Evolutionary conservation across 192 early-diverging fungal genomes (phyloP), one percentile per base, ranked within the genome.

Genomic region (Diversispora epigaea): DNA sequence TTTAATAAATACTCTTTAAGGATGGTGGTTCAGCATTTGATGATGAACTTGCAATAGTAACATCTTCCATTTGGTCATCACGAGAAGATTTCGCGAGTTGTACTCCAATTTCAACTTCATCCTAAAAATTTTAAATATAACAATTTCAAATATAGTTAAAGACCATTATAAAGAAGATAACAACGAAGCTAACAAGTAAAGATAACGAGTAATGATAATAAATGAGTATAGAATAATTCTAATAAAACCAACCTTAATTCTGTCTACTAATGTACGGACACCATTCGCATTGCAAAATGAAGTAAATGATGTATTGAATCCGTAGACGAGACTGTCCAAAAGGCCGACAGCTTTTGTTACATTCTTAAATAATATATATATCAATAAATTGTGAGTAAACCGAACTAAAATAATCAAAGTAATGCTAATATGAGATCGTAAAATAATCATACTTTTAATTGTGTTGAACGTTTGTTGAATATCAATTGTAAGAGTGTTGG

Each of bases 281-380:
- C 97, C 96, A 78, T 91, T 90, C 8, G 92, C 91, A 55, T 87
- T 88, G 76, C 90, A 90, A 73, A 99, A 97, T 4, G 91, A 83
- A 3, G 88, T 81, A 76, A 96, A 94, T 11, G 93, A 89, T n/a
- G 82, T 80, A 43, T 84, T 81, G 57, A 93, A 91, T 12, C 91
- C 87, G 71, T 92, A 95, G 0, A 95, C 87, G 22, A 96, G 86
- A 45, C 85, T 89, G 77, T 97, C 95, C 76, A 99, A 78, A 17
- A 96, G 69, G n/a, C 87, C 84, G 55, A 94, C 88, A 19, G 88
- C 86, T 66, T 91, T 95, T 6, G 88, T 87, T 4, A 88, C 78
- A 73, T 87, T 89, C 83, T 90, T 80, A 25, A 22, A 49, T 25
- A 64, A 21, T 39, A 19, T 47, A 19, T 47, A 22, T 25, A 40